These are phyloP conservation scores for Oryza nivara DNA, from an alignment of 176 grass and related monocot species.

Conservation along the genomic window DNA sequence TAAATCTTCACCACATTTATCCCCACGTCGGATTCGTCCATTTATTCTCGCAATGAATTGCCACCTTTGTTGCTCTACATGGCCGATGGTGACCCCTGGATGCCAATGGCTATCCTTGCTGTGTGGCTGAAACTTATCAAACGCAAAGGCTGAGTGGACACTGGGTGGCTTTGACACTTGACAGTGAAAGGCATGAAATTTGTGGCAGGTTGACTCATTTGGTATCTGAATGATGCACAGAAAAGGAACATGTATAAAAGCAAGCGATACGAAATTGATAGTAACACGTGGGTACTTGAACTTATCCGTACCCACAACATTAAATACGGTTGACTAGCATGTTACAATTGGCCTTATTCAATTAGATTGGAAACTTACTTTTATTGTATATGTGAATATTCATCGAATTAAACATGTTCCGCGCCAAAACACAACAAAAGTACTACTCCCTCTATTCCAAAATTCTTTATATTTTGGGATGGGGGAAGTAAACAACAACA, in stretches of 20 bases:
- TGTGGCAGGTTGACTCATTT: neutral
- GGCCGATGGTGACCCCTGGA: conserved; percentile 12
- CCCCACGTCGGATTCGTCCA: conserved; percentile 4
- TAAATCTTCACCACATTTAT: neutral
- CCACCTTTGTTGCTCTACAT: neutral
- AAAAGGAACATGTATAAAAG: neutral
- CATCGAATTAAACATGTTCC: neutral
- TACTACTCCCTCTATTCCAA: no score
- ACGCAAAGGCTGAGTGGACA: neutral
- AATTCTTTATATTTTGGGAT: no score
- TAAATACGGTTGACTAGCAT: neutral
- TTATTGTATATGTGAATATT: neutral
- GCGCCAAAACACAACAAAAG: neutral
- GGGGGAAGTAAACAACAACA: no score
- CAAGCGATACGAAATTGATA: neutral
- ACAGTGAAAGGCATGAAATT: neutral
- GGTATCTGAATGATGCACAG: neutral
- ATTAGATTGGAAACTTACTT: neutral
- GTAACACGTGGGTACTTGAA: neutral
- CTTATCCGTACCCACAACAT: neutral
- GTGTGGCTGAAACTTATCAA: conserved; percentile 11
- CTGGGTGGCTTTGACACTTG: neutral
- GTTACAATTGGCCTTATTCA: neutral
- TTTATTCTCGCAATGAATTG: conserved; percentile 5
- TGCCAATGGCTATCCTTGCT: conserved; percentile 2